A percentile compares a stretch with the other conserved stretches of the same genome.
Evolutionary conservation across 129 eudicot genomes (phyloP).

Genomic region (Flaveria linearis): DNA sequence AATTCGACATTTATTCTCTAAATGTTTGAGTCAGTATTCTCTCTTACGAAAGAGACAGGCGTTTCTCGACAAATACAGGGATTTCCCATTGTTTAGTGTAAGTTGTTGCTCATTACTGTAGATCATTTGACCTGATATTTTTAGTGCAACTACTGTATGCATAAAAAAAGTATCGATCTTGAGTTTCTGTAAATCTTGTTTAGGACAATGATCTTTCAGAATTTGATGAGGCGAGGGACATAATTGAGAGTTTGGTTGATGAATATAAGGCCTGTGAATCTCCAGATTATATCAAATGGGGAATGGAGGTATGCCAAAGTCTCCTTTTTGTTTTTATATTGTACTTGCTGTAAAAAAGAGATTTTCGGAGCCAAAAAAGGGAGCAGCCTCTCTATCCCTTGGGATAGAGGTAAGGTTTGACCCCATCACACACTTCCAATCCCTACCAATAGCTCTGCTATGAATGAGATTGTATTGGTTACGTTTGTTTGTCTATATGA

Average conservation of each 20-base stretch:
- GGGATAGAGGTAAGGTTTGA: too few species aligned
- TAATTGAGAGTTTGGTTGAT: constrained; percentile 96
- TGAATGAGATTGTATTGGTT: too few species aligned
- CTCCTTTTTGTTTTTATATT: neutral
- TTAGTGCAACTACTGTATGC: constrained; percentile 5
- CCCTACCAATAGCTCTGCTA: too few species aligned
- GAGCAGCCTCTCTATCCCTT: too few species aligned
- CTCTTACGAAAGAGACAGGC: constrained; percentile 91
- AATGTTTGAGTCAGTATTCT: constrained; percentile 85
- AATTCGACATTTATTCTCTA: constrained; percentile 87
- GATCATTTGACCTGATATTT: neutral
- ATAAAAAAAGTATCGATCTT: neutral
- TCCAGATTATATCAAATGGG: constrained; percentile 98
- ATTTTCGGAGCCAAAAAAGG: too few species aligned
- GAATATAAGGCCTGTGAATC: constrained; percentile 99
- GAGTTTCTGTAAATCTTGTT: constrained; percentile 29
- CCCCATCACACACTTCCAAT: too few species aligned
- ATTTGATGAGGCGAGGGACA: constrained; percentile 90
- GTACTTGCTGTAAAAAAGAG: too few species aligned
- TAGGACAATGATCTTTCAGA: constrained; percentile 97
- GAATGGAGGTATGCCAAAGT: constrained; percentile 78
- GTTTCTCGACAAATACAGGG: constrained; percentile 92
- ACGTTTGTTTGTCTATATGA: neutral
- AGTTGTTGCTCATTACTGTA: constrained; percentile 37
- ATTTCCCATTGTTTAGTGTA: constrained; percentile 90